phyloP scores from a whole-genome alignment of 1,284 basidiomycete genomes.

The Apiotrichum domesticum region DNA sequence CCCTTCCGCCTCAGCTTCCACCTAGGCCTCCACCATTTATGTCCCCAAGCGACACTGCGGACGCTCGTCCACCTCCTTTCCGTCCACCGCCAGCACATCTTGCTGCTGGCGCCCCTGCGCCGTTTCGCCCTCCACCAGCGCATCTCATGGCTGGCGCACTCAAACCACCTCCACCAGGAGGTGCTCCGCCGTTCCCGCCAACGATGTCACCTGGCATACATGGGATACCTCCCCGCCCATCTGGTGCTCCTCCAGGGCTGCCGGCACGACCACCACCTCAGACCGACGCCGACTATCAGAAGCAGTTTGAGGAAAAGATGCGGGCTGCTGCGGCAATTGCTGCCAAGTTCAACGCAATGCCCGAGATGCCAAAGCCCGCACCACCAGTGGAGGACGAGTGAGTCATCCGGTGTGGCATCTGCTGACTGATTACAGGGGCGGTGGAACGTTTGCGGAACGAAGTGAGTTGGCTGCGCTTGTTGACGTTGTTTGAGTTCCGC shows the following conservation, averaged over 20 bases:
- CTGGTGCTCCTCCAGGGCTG: not conserved
- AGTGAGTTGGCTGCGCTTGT: slow-evolving; percentile 23
- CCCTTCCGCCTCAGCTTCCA: not conserved
- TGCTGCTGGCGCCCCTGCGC: slow-evolving; percentile 2
- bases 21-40: slow-evolving; percentile 3
- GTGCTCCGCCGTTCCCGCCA: slow-evolving; percentile 1
- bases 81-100: slow-evolving; percentile 11
- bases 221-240: not conserved
- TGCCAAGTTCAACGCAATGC: slow-evolving; percentile 31
- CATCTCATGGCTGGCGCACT: slow-evolving; percentile 2
- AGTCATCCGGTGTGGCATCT: not conserved
- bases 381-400: slow-evolving; percentile 5
- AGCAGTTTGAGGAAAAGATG: slow-evolving; percentile 52
- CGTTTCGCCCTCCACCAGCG: slow-evolving; percentile 11
- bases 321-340: slow-evolving; percentile 76
- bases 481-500: not conserved
- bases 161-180: not conserved
- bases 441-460: slow-evolving; percentile 40
- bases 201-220: not conserved
- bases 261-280: not conserved
- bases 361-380: not conserved
- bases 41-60: slow-evolving; percentile 3
- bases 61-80: slow-evolving; percentile 4
- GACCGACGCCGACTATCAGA: not conserved
- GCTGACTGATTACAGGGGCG: slow-evolving; percentile 12